Conservation (phyloP, 805 yeast genomes). For the Metschnikowia cubensis region DNA sequence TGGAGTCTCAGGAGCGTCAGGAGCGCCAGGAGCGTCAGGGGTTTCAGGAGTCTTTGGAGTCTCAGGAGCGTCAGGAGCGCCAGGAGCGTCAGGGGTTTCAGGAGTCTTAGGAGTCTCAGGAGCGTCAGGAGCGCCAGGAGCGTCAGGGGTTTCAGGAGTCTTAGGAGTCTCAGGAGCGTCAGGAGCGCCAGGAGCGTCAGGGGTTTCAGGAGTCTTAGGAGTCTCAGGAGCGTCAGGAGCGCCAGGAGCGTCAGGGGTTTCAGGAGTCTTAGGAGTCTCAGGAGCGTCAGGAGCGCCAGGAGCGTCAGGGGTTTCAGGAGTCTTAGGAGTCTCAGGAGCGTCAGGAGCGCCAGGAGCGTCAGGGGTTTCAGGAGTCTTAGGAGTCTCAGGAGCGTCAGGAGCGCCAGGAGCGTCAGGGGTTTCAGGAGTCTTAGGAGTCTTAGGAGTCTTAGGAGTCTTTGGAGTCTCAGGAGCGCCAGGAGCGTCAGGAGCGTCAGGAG, state of each 20-base stretch:
- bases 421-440: too few relatives aligned
- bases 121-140: not conserved
- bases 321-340: too few relatives aligned
- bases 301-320: too few relatives aligned
- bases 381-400: too few relatives aligned
- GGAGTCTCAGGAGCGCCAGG: not conserved
- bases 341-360: too few relatives aligned
- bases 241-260: too few relatives aligned
- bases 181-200: not conserved
- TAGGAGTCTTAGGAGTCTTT: too few relatives aligned
- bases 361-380: too few relatives aligned
- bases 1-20: not conserved
- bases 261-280: too few relatives aligned
- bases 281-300: too few relatives aligned
- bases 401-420: too few relatives aligned
- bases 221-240: too few relatives aligned
- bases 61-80: not conserved
- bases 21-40: not conserved
- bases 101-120: not conserved
- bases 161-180: not conserved
- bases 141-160: not conserved
- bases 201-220: not conserved
- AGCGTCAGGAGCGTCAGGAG: not conserved
- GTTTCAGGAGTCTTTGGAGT: not conserved
- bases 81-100: not conserved